Evolutionary conservation across 345 rosid genomes (phyloP).

Genomic region (Hibiscus tridactylites): DNA sequence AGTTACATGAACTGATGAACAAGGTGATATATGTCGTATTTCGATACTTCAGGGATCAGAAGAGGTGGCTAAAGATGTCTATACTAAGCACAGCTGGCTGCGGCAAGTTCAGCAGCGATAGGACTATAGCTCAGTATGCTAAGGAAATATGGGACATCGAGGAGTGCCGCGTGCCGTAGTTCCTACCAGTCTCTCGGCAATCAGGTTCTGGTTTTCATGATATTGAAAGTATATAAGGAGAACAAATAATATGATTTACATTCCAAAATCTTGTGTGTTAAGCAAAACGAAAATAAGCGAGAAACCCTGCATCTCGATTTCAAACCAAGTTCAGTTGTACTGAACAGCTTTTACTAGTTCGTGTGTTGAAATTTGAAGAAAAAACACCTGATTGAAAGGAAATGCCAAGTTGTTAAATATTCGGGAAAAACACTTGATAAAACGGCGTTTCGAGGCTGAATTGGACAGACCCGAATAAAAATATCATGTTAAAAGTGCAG

Average conservation of each 20-base stretch:
- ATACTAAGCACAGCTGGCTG: slow-evolving; percentile 91
- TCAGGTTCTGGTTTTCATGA: not conserved
- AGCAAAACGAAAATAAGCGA: not conserved
- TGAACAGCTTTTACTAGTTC: not conserved
- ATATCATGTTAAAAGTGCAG: too few species aligned
- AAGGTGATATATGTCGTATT: not conserved
- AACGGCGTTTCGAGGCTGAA: too few species aligned
- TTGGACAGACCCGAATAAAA: too few species aligned
- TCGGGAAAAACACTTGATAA: too few species aligned
- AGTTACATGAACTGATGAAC: not conserved
- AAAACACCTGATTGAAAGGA: too few species aligned
- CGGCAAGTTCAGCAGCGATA: slow-evolving; percentile 95
- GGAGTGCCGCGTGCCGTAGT: slow-evolving; percentile 64
- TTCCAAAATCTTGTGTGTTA: not conserved
- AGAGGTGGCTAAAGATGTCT: slow-evolving; percentile 83
- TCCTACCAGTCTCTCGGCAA: not conserved
- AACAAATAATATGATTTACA: not conserved
- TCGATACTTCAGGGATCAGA: slow-evolving; percentile 43
- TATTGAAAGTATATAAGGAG: not conserved
- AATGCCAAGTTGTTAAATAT: too few species aligned
- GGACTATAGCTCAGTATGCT: slow-evolving; percentile 83
- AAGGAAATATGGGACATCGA: slow-evolving; percentile 86
- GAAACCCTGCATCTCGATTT: not conserved
- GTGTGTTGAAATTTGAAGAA: not conserved
- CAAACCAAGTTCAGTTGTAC: not conserved